A percentile compares a stretch with the other conserved stretches of the same genome.
These are phyloP conservation scores for Leccinum griseonigrum DNA, from an alignment of 1,284 basidiomycete genomes.

Conservation along the genomic window DNA sequence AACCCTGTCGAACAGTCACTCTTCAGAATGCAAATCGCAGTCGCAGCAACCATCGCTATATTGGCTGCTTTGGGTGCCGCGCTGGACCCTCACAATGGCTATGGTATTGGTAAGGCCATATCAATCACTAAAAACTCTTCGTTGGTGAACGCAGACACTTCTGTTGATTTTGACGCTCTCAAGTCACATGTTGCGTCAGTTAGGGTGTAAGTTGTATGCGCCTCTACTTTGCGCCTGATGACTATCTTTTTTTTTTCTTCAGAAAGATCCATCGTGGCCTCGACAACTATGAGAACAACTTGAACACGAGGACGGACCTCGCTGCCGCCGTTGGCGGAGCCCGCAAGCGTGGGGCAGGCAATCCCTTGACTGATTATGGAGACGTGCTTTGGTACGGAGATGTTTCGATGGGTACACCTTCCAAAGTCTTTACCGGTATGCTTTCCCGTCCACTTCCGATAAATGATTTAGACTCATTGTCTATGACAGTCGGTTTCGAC, in stretches of 20 bases:
- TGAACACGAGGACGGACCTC: conserved; percentile 16
- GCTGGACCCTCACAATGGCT: neutral
- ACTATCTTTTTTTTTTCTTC: neutral
- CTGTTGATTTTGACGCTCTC: conserved; percentile 11
- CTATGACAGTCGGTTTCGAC: conserved; percentile 34
- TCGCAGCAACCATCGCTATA: neutral
- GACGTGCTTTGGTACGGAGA: conserved; percentile 29
- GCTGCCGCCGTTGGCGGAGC: neutral
- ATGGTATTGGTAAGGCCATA: conserved; percentile 1
- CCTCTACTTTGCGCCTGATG: neutral
- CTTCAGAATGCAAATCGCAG: neutral
- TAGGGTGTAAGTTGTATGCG: conserved; percentile 8
- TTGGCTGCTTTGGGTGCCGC: neutral
- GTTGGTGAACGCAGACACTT: conserved; percentile 5
- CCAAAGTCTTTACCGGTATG: conserved; percentile 15
- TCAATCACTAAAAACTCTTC: conserved; percentile 12
- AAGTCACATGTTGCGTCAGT: conserved; percentile 4
- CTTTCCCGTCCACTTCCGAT: neutral
- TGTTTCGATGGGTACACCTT: conserved; percentile 35
- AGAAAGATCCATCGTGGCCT: conserved; percentile 16
- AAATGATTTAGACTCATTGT: neutral
- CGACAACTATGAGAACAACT: conserved; percentile 8
- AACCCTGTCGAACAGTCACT: neutral
- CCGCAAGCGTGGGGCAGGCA: conserved; percentile 1
- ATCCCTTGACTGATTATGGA: conserved; percentile 24